Base-by-base conservation (phyloP, 2,329 filamentous ascomycete species). In the Dothistroma pini region DNA sequence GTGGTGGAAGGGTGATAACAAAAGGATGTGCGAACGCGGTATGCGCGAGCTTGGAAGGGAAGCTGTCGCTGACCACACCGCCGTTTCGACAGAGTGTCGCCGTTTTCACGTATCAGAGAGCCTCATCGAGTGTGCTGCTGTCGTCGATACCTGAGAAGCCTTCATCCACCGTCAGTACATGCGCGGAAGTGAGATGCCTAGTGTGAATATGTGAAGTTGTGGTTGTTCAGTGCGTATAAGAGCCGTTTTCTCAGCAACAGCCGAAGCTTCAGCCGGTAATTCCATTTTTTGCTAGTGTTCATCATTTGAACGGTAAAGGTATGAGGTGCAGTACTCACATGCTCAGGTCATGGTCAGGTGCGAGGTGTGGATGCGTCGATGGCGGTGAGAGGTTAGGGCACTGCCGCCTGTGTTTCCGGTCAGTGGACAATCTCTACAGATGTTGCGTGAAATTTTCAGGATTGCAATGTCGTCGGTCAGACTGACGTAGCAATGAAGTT, bases 401-500 rank as follows among this genome's bases (percentile, higher is more conserved):
- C 5, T 9, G 41, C n/a, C 41, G 41, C 41, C 41, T 44, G 41
- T n/a, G n/a, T 44, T 9, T 16, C 41, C 8, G 3, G 48, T 29
- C 48, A 51, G 21, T 29, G 8, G 3, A 25, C 4, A 12, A 29
- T 14, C 22, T 29, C 7, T 11, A 31, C 11, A n/a, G 29, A 21
- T 5, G 12, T 22, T 8, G 47, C 54, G 21, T 48, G 38, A 16
- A 29, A 19, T 44, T 5, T 44, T 10, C 1, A 44, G 5, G 41
- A 44, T 44, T 44, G 56, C n/a, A 32, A 35, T 35, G 58, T 56
- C 31, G 54, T 58, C 47, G 59, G 55, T 68, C 66, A 68, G 66
- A 68, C 66, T 68, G 66, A 68, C 66, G 66, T 68, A 68, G 66
- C 66, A 68, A 64, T 66, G 63, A 63, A 65, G 66, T 66, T 68